Evolutionary conservation across 371 early-diverging fungal species (phyloP).

Genomic region (Rhizomucor pusillus): DNA sequence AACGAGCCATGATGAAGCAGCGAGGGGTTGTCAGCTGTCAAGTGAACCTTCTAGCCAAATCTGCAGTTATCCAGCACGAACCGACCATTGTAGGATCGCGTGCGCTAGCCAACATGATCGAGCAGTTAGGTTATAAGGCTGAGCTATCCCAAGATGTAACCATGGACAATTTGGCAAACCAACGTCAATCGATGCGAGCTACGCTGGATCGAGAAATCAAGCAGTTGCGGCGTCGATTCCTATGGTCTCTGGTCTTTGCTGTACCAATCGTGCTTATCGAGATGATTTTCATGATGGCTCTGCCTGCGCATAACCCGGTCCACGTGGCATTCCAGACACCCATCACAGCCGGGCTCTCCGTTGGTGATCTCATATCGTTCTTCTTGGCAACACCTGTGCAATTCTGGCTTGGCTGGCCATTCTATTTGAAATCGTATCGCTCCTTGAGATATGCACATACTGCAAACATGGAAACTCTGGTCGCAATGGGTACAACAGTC

Average conservation of each 20-base stretch:
- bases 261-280: conserved; percentile 58
- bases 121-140: conserved; percentile 62
- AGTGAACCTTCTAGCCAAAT: conserved; percentile 67
- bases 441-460: conserved; percentile 56
- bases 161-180: conserved; percentile 28
- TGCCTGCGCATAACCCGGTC: conserved; percentile 40
- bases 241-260: conserved; percentile 59
- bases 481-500: conserved; percentile 67
- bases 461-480: conserved; percentile 71
- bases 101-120: conserved; percentile 52
- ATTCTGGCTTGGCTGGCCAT: conserved; percentile 54
- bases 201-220: conserved; percentile 48
- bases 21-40: conserved; percentile 58
- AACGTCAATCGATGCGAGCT: conserved; percentile 44
- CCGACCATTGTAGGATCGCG: conserved; percentile 48
- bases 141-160: conserved; percentile 37
- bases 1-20: conserved; percentile 48
- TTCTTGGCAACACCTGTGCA: conserved; percentile 57
- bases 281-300: conserved; percentile 63
- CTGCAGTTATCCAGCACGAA: conserved; percentile 60
- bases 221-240: conserved; percentile 35
- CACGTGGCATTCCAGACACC: conserved; percentile 31
- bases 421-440: conserved; percentile 53
- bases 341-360: conserved; percentile 42
- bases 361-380: conserved; percentile 51